phyloP scores from a whole-genome alignment of 805 yeast species.

The Nakazawaea wyomingensis region DNA sequence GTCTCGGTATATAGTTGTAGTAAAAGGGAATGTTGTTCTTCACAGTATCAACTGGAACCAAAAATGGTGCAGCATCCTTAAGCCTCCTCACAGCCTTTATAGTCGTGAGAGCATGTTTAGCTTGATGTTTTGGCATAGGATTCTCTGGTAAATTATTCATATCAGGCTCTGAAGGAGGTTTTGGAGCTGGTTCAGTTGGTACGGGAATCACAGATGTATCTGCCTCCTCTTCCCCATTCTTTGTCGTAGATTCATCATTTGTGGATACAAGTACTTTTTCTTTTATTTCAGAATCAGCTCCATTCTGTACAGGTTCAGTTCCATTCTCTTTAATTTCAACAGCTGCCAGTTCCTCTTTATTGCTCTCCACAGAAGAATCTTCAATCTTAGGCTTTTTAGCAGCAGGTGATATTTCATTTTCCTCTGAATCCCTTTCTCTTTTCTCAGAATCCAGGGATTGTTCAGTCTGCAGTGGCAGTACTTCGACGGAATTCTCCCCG shows the following conservation, averaged over 20 bases:
- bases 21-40: constrained; percentile 89
- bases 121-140: constrained; percentile 81
- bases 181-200: constrained; percentile 59
- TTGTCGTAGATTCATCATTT: too few relatives aligned
- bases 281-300: not conserved
- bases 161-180: constrained; percentile 70
- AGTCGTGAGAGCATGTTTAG: constrained; percentile 69
- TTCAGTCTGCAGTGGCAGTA: too few relatives aligned
- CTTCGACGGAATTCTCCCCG: too few relatives aligned
- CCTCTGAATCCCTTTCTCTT: constrained; percentile 3
- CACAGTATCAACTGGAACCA: constrained; percentile 84
- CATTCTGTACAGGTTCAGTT: not conserved
- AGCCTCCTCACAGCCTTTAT: constrained; percentile 83
- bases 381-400: not conserved
- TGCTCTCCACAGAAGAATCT: too few relatives aligned
- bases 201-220: constrained; percentile 69
- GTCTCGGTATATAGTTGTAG: constrained; percentile 73
- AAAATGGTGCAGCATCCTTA: constrained; percentile 88
- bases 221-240: constrained; percentile 16
- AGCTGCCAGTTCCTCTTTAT: too few relatives aligned
- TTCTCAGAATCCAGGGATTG: too few relatives aligned
- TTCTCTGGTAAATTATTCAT: constrained; percentile 57
- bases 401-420: not conserved
- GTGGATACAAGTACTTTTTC: too few relatives aligned
- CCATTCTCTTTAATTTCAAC: not conserved